Conservation (phyloP, 1,284 basidiomycete genomes). For the Boletus smithii region DNA sequence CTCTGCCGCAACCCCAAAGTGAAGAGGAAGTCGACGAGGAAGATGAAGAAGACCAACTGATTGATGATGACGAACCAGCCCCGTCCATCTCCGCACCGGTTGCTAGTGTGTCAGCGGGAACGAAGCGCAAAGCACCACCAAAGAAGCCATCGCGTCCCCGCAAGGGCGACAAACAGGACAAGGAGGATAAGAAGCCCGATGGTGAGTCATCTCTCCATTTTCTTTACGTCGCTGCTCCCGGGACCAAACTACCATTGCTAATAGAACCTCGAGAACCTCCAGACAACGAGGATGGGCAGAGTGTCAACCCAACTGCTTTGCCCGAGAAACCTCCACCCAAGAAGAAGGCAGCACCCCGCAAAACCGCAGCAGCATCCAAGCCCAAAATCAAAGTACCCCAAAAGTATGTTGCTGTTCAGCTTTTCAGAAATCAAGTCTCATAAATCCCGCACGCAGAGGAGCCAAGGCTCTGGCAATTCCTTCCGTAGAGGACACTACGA, state of each 20-base stretch:
- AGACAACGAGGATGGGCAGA: conserved; percentile 28
- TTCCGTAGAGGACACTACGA: conserved; percentile 32
- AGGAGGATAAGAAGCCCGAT: conserved; percentile 35
- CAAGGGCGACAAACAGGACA: conserved; percentile 41
- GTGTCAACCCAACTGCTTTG: conserved; percentile 12
- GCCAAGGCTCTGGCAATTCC: conserved; percentile 23
- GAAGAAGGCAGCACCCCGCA: conserved; percentile 41
- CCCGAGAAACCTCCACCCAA: conserved; percentile 34
- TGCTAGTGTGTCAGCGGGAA: conserved; percentile 27
- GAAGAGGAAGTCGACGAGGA: conserved; percentile 53
- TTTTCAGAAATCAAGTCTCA: conserved; percentile 1
- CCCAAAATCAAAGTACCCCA: conserved; percentile 38
- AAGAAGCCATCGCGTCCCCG: conserved; percentile 49
- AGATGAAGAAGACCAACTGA: conserved; percentile 74
- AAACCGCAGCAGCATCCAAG: conserved; percentile 34
- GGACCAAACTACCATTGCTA: conserved; percentile 19
- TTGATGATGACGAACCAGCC: conserved; percentile 56
- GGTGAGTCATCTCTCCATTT: conserved; percentile 22
- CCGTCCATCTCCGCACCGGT: conserved; percentile 33
- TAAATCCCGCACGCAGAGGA: conserved; percentile 10
- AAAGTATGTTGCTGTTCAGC: conserved; percentile 35
- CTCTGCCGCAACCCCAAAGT: conserved; percentile 25
- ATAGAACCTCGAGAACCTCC: conserved; percentile 32
- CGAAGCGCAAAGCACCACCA: conserved; percentile 45
- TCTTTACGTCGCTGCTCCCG: conserved; percentile 18